A percentile compares a stretch with the other conserved stretches of the same genome.
These are phyloP conservation scores for Phyllosticta citribraziliensis DNA, from an alignment of 2,329 filamentous ascomycete genomes.

Conservation along the genomic window DNA sequence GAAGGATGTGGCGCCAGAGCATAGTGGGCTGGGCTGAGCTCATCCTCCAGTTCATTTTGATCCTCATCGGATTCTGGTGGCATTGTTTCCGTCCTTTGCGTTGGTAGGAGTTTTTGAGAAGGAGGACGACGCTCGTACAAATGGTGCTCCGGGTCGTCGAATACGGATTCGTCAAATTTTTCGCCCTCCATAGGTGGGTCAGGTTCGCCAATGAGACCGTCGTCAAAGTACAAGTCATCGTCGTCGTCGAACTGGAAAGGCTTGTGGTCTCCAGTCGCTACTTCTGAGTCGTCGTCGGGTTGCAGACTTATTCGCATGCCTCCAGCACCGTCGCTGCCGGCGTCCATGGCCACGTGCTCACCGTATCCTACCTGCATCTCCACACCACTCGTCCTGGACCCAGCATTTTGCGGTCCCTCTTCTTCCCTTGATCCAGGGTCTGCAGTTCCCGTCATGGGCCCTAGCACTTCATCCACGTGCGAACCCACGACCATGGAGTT, in stretches of 20 bases:
- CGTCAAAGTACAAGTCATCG: slow-evolving; percentile 61
- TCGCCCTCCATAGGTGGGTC: slow-evolving; percentile 38
- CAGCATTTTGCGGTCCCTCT: not conserved
- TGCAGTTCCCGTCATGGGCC: not conserved
- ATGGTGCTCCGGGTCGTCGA: slow-evolving; percentile 46
- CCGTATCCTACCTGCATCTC: not conserved
- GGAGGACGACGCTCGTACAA: slow-evolving; percentile 39
- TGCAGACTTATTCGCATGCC: not conserved
- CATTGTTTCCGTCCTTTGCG: not conserved
- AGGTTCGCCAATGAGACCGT: slow-evolving; percentile 48
- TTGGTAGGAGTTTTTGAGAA: not conserved
- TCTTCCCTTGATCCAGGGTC: not conserved
- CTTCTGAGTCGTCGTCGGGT: not conserved
- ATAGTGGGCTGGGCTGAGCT: not conserved
- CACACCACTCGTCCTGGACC: not conserved
- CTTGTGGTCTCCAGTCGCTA: not conserved
- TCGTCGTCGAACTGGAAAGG: slow-evolving; percentile 13
- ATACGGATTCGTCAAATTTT: slow-evolving; percentile 63
- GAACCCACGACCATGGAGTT: slow-evolving; percentile 15
- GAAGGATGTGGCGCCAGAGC: slow-evolving; percentile 7
- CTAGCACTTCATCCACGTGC: not conserved
- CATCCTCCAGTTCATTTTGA: not conserved
- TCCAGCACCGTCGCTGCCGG: not conserved
- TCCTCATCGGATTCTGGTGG: not conserved
- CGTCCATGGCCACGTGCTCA: not conserved